Percentiles rank a stretch among this genome's conserved stretches.
Conservation (phyloP, 2,329 filamentous ascomycete genomes). For the Erysiphe pulchra region DNA sequence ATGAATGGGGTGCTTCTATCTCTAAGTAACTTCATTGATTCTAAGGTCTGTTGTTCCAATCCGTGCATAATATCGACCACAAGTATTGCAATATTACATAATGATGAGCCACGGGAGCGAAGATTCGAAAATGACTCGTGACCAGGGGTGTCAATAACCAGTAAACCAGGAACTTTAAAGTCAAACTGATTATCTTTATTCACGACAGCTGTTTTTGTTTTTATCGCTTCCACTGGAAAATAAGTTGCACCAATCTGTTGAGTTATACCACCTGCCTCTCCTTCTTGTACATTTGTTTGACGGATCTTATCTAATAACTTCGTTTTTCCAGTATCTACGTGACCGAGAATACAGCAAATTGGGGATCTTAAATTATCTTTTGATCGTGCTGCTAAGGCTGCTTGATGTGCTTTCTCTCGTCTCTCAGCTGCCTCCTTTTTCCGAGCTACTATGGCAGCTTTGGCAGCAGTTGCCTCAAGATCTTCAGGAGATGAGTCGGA, state of each 20-base stretch:
- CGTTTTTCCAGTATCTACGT: conserved; percentile 99
- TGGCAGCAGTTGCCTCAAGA: conserved; percentile 47
- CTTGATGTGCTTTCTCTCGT: conserved; percentile 72
- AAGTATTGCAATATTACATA: conserved; percentile 97
- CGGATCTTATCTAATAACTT: conserved; percentile 96
- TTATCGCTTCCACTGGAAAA: conserved; percentile 84
- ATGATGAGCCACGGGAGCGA: conserved; percentile 83
- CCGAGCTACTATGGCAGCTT: conserved; percentile 45
- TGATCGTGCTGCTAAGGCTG: conserved; percentile 70
- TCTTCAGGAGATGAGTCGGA: conserved; percentile 32
- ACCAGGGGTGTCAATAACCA: conserved; percentile 94
- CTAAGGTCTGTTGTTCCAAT: conserved; percentile 84
- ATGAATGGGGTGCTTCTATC: conserved; percentile 95
- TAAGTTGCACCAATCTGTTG: conserved; percentile 99
- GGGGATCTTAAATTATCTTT: conserved; percentile 88
- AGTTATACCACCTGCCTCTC: conserved; percentile 96
- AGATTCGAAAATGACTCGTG: conserved; percentile 99
- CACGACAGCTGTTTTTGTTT: conserved; percentile 78
- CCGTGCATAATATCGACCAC: conserved; percentile 99
- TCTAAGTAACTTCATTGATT: conserved; percentile 84
- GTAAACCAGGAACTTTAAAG: conserved; percentile 88
- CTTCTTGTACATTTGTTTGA: conserved; percentile 95
- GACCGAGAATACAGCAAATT: conserved; percentile 97
- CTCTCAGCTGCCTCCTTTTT: conserved; percentile 79
- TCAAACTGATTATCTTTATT: conserved; percentile 78